Evolutionary conservation across 768 basidiomycete genomes (phyloP).

Genomic region (Galerina marginata): DNA sequence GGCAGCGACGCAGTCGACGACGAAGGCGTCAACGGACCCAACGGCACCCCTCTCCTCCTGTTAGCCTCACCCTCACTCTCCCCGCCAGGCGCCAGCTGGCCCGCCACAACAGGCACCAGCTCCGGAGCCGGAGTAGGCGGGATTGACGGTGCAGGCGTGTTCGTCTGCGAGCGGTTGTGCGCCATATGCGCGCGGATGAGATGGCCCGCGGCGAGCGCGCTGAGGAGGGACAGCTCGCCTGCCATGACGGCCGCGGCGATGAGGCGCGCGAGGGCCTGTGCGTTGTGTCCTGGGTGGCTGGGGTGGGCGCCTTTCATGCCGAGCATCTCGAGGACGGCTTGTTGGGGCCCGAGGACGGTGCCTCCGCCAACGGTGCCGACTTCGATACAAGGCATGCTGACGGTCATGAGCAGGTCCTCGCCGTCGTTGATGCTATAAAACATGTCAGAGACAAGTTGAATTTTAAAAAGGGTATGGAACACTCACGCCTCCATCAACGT

Average conservation of each 20-base stretch:
- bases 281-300: constrained; percentile 86
- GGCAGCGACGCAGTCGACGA: constrained; percentile 20
- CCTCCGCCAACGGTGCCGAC: constrained; percentile 98
- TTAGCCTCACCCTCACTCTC: constrained; percentile 1
- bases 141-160: constrained; percentile 72
- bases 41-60: background rate
- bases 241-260: constrained; percentile 96
- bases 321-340: constrained; percentile 90
- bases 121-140: constrained; percentile 59
- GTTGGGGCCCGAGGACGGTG: constrained; percentile 89
- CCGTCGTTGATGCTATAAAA: constrained; percentile 79
- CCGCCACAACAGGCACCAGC: constrained; percentile 4
- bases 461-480: background rate
- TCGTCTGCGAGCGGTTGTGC: constrained; percentile 86
- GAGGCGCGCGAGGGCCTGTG: constrained; percentile 86
- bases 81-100: constrained; percentile 7
- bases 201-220: constrained; percentile 93
- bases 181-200: constrained; percentile 92
- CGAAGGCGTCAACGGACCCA: constrained; percentile 21
- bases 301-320: constrained; percentile 91
- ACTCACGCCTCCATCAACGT: constrained; percentile 98
- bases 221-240: constrained; percentile 90
- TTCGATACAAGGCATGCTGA: constrained; percentile 99
- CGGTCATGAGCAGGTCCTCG: constrained; percentile 88
- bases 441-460: background rate